Conservation (phyloP, 371 early-diverging fungal species). For the Syncephalastrum sp. region DNA sequence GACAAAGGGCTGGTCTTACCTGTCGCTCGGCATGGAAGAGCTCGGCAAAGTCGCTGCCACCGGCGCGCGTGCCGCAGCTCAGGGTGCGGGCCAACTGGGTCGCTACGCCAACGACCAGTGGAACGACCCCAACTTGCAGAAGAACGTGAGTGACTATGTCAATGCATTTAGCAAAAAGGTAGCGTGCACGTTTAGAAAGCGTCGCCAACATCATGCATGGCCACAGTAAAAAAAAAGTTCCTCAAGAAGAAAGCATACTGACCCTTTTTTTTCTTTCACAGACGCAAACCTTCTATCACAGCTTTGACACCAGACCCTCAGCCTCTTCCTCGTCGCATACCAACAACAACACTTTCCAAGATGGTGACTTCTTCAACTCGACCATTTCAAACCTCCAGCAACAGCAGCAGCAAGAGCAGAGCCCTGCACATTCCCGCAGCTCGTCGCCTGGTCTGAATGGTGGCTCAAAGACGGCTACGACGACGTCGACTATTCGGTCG, state of each 20-base stretch:
- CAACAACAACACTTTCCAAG: conserved; percentile 17
- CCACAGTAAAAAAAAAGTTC: too few species aligned
- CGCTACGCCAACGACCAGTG: conserved; percentile 76
- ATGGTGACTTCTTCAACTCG: conserved; percentile 48
- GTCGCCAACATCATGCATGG: too few species aligned
- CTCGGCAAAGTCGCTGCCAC: conserved; percentile 60
- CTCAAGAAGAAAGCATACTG: too few species aligned
- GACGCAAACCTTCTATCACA: conserved; percentile 23
- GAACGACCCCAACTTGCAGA: conserved; percentile 84
- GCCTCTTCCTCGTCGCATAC: conserved; percentile 9
- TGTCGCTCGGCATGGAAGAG: conserved; percentile 58
- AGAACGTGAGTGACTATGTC: conserved; percentile 70
- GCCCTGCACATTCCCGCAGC: conserved; percentile 32
- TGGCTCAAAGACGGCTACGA: conserved; percentile 13
- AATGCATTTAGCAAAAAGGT: conserved; percentile 70
- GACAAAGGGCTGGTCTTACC: conserved; percentile 81
- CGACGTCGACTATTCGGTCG: conserved; percentile 27
- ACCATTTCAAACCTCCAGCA: conserved; percentile 44
- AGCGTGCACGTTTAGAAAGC: conserved; percentile 7
- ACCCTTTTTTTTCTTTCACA: background rate
- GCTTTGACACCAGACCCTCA: conserved; percentile 15
- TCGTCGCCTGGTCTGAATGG: conserved; percentile 28
- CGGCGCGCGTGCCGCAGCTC: conserved; percentile 73
- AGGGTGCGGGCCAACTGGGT: conserved; percentile 66
- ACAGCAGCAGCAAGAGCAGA: conserved; percentile 29